These are phyloP conservation scores for Pestalotiopsis sp. DNA, from an alignment of 2,329 filamentous ascomycete species.

Conservation along the genomic window DNA sequence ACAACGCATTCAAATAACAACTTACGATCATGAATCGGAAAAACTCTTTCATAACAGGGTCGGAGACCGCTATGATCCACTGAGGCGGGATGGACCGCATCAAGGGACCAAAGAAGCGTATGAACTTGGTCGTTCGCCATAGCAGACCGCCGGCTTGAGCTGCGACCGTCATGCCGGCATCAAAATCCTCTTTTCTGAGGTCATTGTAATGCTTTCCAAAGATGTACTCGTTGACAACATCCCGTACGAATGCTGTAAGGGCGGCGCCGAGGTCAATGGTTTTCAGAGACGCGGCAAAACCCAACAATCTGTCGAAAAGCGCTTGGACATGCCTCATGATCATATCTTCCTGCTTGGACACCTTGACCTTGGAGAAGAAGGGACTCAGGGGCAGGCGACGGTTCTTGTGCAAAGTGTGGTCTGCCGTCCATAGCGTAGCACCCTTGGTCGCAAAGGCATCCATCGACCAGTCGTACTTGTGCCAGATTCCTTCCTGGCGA, in stretches of 20 bases:
- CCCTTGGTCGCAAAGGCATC: background rate
- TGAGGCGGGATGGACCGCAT: conserved; percentile 15
- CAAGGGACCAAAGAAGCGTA: conserved; percentile 18
- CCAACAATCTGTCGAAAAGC: background rate
- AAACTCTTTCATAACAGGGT: conserved; percentile 8
- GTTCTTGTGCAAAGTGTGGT: conserved; percentile 13
- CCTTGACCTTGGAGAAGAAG: conserved; percentile 1
- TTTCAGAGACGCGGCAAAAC: background rate
- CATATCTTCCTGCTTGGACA: background rate
- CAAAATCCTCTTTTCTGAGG: background rate
- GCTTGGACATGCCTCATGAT: background rate
- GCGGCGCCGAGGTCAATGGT: conserved; percentile 5
- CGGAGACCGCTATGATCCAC: conserved; percentile 13
- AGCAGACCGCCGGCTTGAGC: background rate
- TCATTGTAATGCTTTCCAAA: conserved; percentile 6
- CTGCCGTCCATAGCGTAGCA: conserved; percentile 2
- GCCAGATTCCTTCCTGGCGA: conserved; percentile 10
- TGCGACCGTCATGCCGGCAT: background rate
- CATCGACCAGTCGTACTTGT: conserved; percentile 11
- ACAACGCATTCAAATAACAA: background rate
- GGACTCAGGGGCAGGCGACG: background rate
- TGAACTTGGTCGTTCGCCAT: conserved; percentile 16
- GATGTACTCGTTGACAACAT: background rate
- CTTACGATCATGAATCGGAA: conserved; percentile 11
- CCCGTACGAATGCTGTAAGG: background rate